Evolutionary conservation across 768 basidiomycete species (phyloP).

Genomic region (Galerina marginata): DNA sequence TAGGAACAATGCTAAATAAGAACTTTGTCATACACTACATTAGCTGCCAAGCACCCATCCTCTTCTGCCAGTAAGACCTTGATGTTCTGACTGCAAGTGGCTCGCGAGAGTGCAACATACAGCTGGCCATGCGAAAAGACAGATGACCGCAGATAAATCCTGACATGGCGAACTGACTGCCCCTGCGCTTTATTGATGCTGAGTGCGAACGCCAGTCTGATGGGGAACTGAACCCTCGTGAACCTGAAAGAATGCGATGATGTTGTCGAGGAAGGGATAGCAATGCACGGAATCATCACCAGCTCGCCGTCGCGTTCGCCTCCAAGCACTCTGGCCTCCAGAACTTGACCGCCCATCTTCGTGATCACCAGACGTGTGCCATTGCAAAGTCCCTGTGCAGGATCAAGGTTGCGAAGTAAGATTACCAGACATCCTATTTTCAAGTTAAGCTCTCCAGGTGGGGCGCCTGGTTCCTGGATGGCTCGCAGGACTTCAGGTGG

Average conservation of each 20-base stretch:
- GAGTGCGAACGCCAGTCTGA: constrained; percentile 43
- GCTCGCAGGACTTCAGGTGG: constrained; percentile 37
- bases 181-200: constrained; percentile 46
- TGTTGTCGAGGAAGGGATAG: too few relatives aligned
- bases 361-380: constrained; percentile 37
- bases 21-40: too few relatives aligned
- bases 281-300: constrained; percentile 40
- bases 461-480: constrained; percentile 36
- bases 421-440: constrained; percentile 41
- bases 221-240: constrained; percentile 44
- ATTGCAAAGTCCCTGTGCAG: constrained; percentile 37
- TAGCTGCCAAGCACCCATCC: too few relatives aligned
- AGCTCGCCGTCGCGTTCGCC: constrained; percentile 35
- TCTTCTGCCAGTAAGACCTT: not conserved
- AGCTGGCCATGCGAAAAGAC: constrained; percentile 47
- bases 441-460: constrained; percentile 31
- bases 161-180: constrained; percentile 40
- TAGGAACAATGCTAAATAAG: too few relatives aligned
- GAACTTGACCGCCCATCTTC: constrained; percentile 26
- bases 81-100: not conserved
- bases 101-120: constrained; percentile 41
- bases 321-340: constrained; percentile 37
- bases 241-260: too few relatives aligned
- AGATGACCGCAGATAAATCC: constrained; percentile 34
- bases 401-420: constrained; percentile 42